phyloP scores from a whole-genome alignment of 1,139 yeast species.

The Taiozyma sp. region DNA sequence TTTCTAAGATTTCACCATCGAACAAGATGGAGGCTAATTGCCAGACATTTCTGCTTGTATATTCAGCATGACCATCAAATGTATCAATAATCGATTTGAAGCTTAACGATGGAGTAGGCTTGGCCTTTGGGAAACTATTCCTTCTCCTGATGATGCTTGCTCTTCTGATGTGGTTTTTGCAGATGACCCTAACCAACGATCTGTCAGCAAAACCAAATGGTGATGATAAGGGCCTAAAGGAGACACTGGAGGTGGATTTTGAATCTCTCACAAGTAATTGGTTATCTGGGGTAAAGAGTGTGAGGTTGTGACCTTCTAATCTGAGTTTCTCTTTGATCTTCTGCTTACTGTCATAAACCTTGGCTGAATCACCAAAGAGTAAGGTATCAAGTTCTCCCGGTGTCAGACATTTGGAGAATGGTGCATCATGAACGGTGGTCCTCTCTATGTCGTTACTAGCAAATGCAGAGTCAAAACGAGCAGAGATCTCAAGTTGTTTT shows the following conservation, averaged over 20 bases:
- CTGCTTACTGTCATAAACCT: constrained; percentile 13
- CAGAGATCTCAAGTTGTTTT: constrained; percentile 53
- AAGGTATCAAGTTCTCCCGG: constrained; percentile 35
- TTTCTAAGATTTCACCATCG: constrained; percentile 33
- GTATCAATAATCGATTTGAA: constrained; percentile 26
- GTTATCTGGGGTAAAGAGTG: constrained; percentile 22
- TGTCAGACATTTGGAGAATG: constrained; percentile 16
- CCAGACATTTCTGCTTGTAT: constrained; percentile 34
- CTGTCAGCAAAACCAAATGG: constrained; percentile 7
- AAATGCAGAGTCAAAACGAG: constrained; percentile 46
- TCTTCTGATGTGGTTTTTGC: constrained; percentile 13
- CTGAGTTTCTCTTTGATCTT: constrained; percentile 25
- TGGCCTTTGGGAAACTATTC: constrained; percentile 30
- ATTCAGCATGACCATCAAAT: constrained; percentile 16
- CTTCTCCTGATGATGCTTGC: constrained; percentile 15
- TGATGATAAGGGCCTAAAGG: neutral
- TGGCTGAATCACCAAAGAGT: constrained; percentile 47
- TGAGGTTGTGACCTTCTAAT: constrained; percentile 21
- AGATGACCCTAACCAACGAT: constrained; percentile 7
- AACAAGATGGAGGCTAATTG: constrained; percentile 52
- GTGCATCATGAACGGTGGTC: constrained; percentile 22
- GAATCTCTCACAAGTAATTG: constrained; percentile 16
- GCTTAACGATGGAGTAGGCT: constrained; percentile 18
- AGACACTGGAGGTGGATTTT: neutral
- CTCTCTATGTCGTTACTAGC: constrained; percentile 25